Percentiles rank a stretch among this genome's conserved stretches.
phyloP scores from a whole-genome alignment of 2,329 filamentous ascomycete species.

The Fusarium albidum region DNA sequence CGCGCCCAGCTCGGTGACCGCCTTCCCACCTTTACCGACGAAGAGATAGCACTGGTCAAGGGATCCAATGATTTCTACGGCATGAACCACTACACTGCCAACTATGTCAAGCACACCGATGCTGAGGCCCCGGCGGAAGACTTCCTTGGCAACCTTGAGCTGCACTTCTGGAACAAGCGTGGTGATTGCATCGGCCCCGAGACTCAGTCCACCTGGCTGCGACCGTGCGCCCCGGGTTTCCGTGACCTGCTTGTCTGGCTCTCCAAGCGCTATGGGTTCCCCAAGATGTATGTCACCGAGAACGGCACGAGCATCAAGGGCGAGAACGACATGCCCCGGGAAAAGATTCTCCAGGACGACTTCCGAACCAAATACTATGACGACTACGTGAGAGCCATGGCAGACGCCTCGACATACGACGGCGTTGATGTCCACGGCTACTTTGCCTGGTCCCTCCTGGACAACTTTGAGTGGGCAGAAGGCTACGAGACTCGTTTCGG shows the following conservation, averaged over 20 bases:
- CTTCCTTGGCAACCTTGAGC: conserved; percentile 78
- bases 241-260: conserved; percentile 80
- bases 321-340: conserved; percentile 77
- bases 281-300: conserved; percentile 87
- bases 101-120: conserved; percentile 81
- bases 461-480: conserved; percentile 94
- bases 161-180: conserved; percentile 73
- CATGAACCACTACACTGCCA: conserved; percentile 93
- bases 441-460: conserved; percentile 88
- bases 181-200: conserved; percentile 81
- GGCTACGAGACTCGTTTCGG: conserved; percentile 89
- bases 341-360: conserved; percentile 80
- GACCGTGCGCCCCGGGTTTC: conserved; percentile 79
- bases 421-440: conserved; percentile 83
- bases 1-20: conserved; percentile 79
- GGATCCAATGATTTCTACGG: conserved; percentile 95
- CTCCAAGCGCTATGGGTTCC: conserved; percentile 76
- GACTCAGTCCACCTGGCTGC: conserved; percentile 84
- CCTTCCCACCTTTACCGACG: conserved; percentile 76
- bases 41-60: conserved; percentile 77
- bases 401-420: conserved; percentile 73
- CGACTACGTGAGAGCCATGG: conserved; percentile 79
- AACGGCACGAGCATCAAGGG: conserved; percentile 86
- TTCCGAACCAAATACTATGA: conserved; percentile 84
- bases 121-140: conserved; percentile 70